These are phyloP conservation scores for Aspergillus cejpii DNA, from an alignment of 2,329 filamentous ascomycete species.

Conservation along the genomic window DNA sequence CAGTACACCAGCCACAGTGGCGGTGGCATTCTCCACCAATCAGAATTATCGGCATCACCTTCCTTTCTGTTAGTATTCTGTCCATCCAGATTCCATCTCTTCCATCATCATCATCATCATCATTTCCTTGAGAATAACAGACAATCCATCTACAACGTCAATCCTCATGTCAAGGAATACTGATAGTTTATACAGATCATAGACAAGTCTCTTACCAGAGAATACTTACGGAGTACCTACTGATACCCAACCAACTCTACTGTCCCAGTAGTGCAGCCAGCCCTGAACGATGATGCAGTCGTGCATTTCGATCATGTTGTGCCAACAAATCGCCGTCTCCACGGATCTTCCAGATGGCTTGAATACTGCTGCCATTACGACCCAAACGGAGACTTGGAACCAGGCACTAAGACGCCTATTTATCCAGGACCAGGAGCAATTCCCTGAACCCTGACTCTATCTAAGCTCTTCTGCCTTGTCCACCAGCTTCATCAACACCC, in stretches of 20 bases:
- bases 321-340: conserved; percentile 15
- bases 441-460: no score
- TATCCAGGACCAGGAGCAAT: no score
- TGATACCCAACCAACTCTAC: conserved; percentile 5
- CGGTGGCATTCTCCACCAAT: conserved; percentile 26
- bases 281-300: conserved; percentile 9
- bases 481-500: conserved; percentile 16
- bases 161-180: no score
- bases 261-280: conserved; percentile 10
- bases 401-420: background rate
- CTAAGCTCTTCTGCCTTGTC: conserved; percentile 13
- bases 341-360: conserved; percentile 15
- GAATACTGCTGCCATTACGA: background rate
- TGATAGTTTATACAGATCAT: no score
- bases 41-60: conserved; percentile 23
- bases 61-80: background rate
- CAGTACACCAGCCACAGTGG: conserved; percentile 28
- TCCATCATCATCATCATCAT: background rate
- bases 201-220: no score
- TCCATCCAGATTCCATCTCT: no score
- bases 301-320: conserved; percentile 4
- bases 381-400: background rate
- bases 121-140: no score
- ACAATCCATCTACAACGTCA: no score
- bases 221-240: no score